Percentiles rank a stretch among this genome's conserved stretches.
Evolutionary conservation across 768 basidiomycete genomes (phyloP).

Genomic region (Rhizopogon salebrosus): DNA sequence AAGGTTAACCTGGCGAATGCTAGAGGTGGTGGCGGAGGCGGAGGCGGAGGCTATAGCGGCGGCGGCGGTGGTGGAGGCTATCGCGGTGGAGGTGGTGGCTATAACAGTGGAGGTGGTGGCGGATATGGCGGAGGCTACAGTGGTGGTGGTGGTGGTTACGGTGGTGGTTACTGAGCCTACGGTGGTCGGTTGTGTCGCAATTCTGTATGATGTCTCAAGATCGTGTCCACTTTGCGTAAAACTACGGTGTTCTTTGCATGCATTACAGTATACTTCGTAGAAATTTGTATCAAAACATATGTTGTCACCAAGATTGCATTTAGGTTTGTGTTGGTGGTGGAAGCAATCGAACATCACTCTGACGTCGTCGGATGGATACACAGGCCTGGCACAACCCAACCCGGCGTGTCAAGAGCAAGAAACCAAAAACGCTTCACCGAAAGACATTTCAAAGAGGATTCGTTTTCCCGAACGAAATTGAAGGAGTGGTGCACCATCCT

Average conservation of each 20-base stretch:
- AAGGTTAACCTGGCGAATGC: slow-evolving; percentile 41
- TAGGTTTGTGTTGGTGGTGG: no score
- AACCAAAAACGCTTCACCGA: no score
- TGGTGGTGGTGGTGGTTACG: neutral
- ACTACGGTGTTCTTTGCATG: neutral
- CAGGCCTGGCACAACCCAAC: no score
- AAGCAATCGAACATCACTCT: no score
- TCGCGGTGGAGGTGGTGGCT: slow-evolving; percentile 9
- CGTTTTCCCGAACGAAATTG: no score
- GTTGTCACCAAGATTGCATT: neutral
- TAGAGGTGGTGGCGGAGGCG: slow-evolving; percentile 24
- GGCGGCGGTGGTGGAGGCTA: slow-evolving; percentile 9
- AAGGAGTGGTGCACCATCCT: no score
- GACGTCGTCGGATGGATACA: no score
- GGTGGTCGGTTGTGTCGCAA: neutral
- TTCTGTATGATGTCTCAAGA: slow-evolving; percentile 1
- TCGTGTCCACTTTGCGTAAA: neutral
- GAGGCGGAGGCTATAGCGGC: slow-evolving; percentile 13
- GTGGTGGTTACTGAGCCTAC: neutral
- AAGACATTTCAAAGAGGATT: no score
- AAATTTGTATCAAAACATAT: neutral
- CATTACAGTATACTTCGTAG: slow-evolving; percentile 1
- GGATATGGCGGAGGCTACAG: slow-evolving; percentile 1
- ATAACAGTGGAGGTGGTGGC: slow-evolving; percentile 5
- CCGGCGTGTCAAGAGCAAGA: no score